These are phyloP conservation scores for Begonia peltatifolia DNA, from an alignment of 306 rosid genomes.

Conservation along the genomic window DNA sequence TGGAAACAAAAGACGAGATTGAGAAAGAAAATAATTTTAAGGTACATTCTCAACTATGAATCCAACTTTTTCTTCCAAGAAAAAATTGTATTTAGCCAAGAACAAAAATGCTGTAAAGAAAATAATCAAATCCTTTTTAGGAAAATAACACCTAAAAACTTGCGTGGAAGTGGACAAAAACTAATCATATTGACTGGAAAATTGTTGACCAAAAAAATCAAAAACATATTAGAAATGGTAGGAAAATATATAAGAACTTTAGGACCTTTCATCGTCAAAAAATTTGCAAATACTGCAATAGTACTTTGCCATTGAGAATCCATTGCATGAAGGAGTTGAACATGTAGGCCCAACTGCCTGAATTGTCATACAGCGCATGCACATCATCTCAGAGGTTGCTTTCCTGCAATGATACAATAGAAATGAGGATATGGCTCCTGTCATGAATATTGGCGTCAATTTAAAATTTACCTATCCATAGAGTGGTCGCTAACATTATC, in stretches of 20 bases:
- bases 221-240: not conserved
- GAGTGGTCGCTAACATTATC: slow-evolving; percentile 97
- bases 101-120: too few species aligned
- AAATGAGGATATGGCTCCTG: too few species aligned
- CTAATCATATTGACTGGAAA: too few species aligned
- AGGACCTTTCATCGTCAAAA: slow-evolving; percentile 92
- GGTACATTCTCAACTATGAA: too few species aligned
- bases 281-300: slow-evolving; percentile 89
- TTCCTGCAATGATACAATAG: slow-evolving; percentile 41
- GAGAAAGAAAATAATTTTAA: too few species aligned
- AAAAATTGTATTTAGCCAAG: too few species aligned
- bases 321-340: slow-evolving; percentile 74
- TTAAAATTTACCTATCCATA: slow-evolving; percentile 72
- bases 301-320: slow-evolving; percentile 75
- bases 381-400: slow-evolving; percentile 89
- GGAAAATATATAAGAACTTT: slow-evolving; percentile 2
- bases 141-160: not conserved
- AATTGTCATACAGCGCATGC: slow-evolving; percentile 66
- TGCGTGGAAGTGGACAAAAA: too few species aligned
- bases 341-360: slow-evolving; percentile 84
- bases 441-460: not conserved
- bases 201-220: too few species aligned
- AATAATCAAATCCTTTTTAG: not conserved
- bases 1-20: too few species aligned
- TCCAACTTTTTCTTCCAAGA: too few species aligned